phyloP scores from a whole-genome alignment of 176 grass and related monocot genomes.

The Luzula sylvatica region DNA sequence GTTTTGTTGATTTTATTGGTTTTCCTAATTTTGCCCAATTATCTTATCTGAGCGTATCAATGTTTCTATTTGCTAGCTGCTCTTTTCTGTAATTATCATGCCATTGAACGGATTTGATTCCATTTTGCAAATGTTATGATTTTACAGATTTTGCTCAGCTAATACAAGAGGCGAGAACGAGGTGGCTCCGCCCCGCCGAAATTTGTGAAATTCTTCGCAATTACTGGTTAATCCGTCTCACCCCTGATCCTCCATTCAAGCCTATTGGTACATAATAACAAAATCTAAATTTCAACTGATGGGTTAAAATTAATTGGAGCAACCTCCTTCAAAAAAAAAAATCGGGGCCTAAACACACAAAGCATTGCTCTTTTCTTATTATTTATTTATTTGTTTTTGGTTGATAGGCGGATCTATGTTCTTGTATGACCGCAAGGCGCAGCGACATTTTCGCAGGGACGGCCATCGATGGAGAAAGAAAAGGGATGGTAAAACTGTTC shows the following conservation, averaged over 20 bases:
- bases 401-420: constrained; percentile 54
- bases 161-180: constrained; percentile 31
- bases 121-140: background rate
- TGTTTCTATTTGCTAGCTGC: too few relatives aligned
- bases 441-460: constrained; percentile 71
- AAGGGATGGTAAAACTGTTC: constrained; percentile 65
- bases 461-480: constrained; percentile 77
- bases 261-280: constrained; percentile 24
- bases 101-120: too few relatives aligned
- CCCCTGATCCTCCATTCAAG: constrained; percentile 34
- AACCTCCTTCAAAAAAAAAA: background rate
- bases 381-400: background rate
- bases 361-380: too few relatives aligned
- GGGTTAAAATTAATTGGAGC: background rate
- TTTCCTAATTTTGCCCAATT: too few relatives aligned
- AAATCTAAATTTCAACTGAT: background rate
- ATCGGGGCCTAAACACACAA: background rate
- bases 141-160: constrained; percentile 30
- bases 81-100: too few relatives aligned
- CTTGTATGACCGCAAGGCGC: constrained; percentile 60
- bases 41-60: too few relatives aligned
- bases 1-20: too few relatives aligned
- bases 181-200: constrained; percentile 42
- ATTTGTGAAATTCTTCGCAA: constrained; percentile 48
- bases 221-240: constrained; percentile 25